A percentile compares a stretch with the other conserved stretches of the same genome.
phyloP scores from a whole-genome alignment of 2,329 filamentous ascomycete species.

The Conoideocrella luteorostrata region DNA sequence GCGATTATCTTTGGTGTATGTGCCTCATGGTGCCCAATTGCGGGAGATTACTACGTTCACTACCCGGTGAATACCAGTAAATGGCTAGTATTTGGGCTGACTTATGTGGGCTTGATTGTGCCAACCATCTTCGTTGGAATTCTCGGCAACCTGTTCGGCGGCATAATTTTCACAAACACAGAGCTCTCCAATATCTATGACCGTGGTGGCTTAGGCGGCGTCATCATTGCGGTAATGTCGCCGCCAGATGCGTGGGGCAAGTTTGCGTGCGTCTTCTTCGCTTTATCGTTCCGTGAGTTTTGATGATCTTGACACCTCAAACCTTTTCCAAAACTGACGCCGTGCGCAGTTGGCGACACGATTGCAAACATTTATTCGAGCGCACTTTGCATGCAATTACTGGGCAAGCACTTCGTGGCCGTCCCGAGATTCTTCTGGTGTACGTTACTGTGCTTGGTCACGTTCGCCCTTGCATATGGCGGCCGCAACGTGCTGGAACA shows the following conservation, averaged over 20 bases:
- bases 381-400: conserved; percentile 14
- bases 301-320: not conserved
- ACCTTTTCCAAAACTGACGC: not conserved
- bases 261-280: conserved; percentile 6
- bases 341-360: conserved; percentile 2
- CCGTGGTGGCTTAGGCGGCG: conserved; percentile 1
- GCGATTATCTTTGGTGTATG: conserved; percentile 15
- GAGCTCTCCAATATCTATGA: not conserved
- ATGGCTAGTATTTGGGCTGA: conserved; percentile 13
- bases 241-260: conserved; percentile 7
- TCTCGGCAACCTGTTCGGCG: conserved; percentile 10
- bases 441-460: conserved; percentile 11
- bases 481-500: conserved; percentile 15
- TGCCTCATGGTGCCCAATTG: conserved; percentile 11
- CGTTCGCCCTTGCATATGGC: conserved; percentile 14
- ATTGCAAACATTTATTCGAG: conserved; percentile 16
- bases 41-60: conserved; percentile 14
- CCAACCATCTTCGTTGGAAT: conserved; percentile 13
- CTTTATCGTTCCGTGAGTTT: conserved; percentile 6
- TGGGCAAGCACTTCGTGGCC: conserved; percentile 15
- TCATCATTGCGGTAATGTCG: conserved; percentile 8
- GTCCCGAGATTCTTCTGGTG: conserved; percentile 13
- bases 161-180: conserved; percentile 4
- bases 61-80: conserved; percentile 12
- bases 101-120: conserved; percentile 11